Conservation (phyloP, 768 basidiomycete genomes). For the Leccinum rimulosum region DNA sequence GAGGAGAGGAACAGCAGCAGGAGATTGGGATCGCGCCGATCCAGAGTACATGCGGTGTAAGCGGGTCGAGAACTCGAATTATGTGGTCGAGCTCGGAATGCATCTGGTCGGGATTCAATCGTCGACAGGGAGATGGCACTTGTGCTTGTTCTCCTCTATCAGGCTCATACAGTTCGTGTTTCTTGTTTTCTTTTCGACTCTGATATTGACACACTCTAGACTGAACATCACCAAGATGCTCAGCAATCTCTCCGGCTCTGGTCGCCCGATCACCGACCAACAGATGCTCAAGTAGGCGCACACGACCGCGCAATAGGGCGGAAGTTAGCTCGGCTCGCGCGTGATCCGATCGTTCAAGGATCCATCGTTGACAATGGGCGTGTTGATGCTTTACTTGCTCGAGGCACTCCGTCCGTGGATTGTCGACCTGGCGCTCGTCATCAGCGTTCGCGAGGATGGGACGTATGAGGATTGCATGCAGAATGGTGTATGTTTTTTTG, state of each 20-base stretch:
- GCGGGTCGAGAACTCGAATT: conserved; percentile 98
- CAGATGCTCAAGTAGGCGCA: conserved; percentile 98
- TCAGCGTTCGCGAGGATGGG: too few species aligned
- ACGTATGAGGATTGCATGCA: too few species aligned
- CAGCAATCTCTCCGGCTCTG: conserved; percentile 63
- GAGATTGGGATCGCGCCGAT: conserved; percentile 82
- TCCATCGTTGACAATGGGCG: too few species aligned
- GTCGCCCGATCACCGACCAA: conserved; percentile 82
- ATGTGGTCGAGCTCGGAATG: conserved; percentile 92
- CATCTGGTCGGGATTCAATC: conserved; percentile 97
- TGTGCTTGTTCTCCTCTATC: conserved; percentile 96
- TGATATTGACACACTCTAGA: conserved; percentile 32
- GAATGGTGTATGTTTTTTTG: too few species aligned
- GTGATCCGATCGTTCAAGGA: too few species aligned
- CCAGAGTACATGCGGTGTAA: conserved; percentile 89
- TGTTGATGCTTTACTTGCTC: too few species aligned
- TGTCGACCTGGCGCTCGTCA: too few species aligned
- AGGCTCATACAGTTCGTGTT: conserved; percentile 77
- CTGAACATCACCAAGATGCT: conserved; percentile 92
- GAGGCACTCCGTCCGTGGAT: too few species aligned
- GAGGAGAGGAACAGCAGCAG: conserved; percentile 57
- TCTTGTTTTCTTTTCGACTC: neutral
- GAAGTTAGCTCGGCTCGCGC: conserved; percentile 4
- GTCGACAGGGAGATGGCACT: conserved; percentile 92
- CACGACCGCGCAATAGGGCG: conserved; percentile 68